Conservation (phyloP, 495 filamentous ascomycete species). For the Lophiotrema nucula region DNA sequence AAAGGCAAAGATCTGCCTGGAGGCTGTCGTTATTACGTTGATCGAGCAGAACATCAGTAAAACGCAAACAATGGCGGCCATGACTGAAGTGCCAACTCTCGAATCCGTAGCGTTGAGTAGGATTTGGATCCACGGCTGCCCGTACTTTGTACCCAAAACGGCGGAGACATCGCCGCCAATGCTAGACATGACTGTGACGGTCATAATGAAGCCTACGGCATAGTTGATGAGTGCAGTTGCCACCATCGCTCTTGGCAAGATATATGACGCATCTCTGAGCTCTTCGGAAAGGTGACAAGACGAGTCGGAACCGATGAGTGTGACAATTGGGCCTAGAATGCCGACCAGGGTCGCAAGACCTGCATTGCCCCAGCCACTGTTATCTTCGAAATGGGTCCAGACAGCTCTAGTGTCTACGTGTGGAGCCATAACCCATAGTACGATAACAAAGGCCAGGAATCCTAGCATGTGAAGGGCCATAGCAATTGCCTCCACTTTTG, state of each 20-base stretch:
- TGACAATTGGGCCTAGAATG: background rate
- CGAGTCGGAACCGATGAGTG: conserved; percentile 19
- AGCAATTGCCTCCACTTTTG: conserved; percentile 2
- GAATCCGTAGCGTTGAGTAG: conserved; percentile 21
- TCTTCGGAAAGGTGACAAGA: conserved; percentile 34
- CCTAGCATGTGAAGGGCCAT: conserved; percentile 18
- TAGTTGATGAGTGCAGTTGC: conserved; percentile 30
- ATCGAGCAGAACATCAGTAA: conserved; percentile 5
- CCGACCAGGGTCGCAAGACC: conserved; percentile 19
- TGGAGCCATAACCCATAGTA: conserved; percentile 36
- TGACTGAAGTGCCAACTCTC: conserved; percentile 7
- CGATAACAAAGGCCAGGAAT: conserved; percentile 24
- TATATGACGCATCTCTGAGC: conserved; percentile 26
- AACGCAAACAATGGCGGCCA: conserved; percentile 14
- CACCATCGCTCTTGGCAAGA: conserved; percentile 34
- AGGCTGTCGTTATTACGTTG: conserved; percentile 9
- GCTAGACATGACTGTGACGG: conserved; percentile 29
- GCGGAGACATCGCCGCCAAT: conserved; percentile 1
- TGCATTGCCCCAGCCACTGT: conserved; percentile 35
- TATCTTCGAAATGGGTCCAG: conserved; percentile 32
- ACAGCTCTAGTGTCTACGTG: conserved; percentile 33
- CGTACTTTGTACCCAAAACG: background rate
- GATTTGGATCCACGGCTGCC: conserved; percentile 13
- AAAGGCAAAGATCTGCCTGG: conserved; percentile 25
- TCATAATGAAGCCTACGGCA: conserved; percentile 28